Conservation (phyloP, 1,284 basidiomycete genomes). For the Takashimella koratensis region DNA sequence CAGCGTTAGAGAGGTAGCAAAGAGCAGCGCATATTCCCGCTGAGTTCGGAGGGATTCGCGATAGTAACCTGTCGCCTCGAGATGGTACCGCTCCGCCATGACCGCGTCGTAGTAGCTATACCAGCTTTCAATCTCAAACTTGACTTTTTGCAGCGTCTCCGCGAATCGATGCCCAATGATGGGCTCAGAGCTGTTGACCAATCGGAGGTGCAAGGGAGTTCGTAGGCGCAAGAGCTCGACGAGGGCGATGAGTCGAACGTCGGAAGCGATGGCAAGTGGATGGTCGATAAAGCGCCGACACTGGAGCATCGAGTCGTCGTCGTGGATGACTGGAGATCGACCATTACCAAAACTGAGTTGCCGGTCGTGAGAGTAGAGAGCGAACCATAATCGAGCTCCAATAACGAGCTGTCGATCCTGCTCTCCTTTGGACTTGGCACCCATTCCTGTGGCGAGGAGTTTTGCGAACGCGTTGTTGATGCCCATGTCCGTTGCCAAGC, state of each 20-base stretch:
- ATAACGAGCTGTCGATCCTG: conserved; percentile 70
- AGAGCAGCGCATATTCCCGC: conserved; percentile 10
- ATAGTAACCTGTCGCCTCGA: conserved; percentile 1
- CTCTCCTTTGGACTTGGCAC: conserved; percentile 49
- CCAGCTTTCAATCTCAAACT: conserved; percentile 11
- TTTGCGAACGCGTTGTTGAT: conserved; percentile 51
- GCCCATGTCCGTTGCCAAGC: conserved; percentile 70
- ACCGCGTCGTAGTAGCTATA: conserved; percentile 11
- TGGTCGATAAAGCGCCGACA: conserved; percentile 69
- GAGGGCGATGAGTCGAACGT: conserved; percentile 81
- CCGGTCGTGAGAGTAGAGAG: conserved; percentile 78
- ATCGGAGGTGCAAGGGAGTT: conserved; percentile 5
- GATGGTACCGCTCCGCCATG: not conserved
- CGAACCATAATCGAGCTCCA: conserved; percentile 73
- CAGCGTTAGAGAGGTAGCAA: conserved; percentile 25
- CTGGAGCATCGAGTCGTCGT: conserved; percentile 74
- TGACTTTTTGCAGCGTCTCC: conserved; percentile 8
- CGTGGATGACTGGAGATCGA: conserved; percentile 74
- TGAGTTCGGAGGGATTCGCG: conserved; percentile 6
- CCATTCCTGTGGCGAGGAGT: conserved; percentile 63
- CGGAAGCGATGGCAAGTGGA: conserved; percentile 77
- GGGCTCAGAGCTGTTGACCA: conserved; percentile 1
- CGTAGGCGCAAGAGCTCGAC: conserved; percentile 51
- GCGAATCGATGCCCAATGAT: conserved; percentile 2
- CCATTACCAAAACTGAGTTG: conserved; percentile 87